phyloP scores from a whole-genome alignment of 768 basidiomycete genomes.

The Kwoniella botswanensis region DNA sequence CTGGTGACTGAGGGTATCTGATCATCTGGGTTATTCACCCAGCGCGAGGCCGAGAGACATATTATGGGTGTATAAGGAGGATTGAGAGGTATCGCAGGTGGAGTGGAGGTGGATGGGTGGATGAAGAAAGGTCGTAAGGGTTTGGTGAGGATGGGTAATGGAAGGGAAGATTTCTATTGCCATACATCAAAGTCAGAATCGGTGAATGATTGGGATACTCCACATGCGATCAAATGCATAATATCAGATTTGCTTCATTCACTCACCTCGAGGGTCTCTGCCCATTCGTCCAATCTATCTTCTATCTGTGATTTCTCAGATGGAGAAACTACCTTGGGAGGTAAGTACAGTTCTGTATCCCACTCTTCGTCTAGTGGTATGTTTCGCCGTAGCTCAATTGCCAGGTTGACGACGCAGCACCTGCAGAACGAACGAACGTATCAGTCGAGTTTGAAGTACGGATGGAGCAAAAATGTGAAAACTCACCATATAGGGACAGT shows the following conservation, averaged over 20 bases:
- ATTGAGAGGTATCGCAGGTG: constrained; percentile 60
- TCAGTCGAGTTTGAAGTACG: not conserved
- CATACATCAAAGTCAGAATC: not conserved
- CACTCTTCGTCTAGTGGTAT: constrained; percentile 57
- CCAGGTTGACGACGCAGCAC: constrained; percentile 79
- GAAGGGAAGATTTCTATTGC: constrained; percentile 72
- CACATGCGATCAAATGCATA: too few species aligned
- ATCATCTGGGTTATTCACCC: constrained; percentile 59
- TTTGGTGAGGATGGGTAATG: constrained; percentile 65
- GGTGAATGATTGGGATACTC: too few species aligned
- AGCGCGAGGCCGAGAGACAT: constrained; percentile 84
- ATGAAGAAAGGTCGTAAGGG: constrained; percentile 89
- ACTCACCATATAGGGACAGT: constrained; percentile 87
- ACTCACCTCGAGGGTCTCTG: constrained; percentile 68
- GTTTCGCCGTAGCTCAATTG: constrained; percentile 56
- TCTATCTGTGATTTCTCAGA: constrained; percentile 85
- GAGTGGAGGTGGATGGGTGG: constrained; percentile 69
- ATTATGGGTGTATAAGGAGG: constrained; percentile 65
- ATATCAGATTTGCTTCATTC: too few species aligned
- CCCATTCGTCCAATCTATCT: constrained; percentile 70
- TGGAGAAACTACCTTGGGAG: constrained; percentile 63
- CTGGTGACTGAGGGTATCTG: constrained; percentile 43
- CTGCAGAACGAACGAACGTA: constrained; percentile 17
- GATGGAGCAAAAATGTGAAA: too few species aligned
- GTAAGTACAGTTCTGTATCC: constrained; percentile 71